Evolutionary conservation across 441 rosid species (phyloP), one percentile per base, ranked within the genome.

Genomic region (Populus tomentosa): DNA sequence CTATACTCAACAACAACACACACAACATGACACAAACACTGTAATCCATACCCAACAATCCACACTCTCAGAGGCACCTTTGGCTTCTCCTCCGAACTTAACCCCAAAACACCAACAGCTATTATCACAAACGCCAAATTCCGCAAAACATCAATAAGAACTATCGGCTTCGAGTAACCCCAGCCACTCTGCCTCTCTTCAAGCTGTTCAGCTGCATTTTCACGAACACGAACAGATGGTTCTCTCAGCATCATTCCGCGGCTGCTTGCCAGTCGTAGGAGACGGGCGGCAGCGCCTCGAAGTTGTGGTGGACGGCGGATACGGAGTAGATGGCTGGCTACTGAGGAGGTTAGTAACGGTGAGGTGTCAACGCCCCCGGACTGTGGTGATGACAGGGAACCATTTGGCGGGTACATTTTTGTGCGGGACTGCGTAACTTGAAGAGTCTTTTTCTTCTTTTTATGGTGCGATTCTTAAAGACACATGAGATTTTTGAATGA

Each of bases 141-240:
- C 99, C 97, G 94, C 8, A 95, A 46, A 42, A 92, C 84, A 69
- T 94, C 98, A 7, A 95, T 92, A 72, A 92, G 81, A 71, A 94
- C 91, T 65, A 94, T 90, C n/a, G 98, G 98, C 87, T 88, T 92
- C 53, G 99, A 95, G 81, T 95, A 95, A 21, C 97, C 93, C 98
- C 99, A 95, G 82, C 90, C 96, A 71, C 88, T 90, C 81, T 94
- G 98, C 26, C 97, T 87, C 88, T 91, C 97, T 83, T 95, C 97
- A 24, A 95, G 85, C 84, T 95, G 97, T 87, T 94, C 99, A 4
- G 97, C 97, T 0, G 98, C 98, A 9, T 94, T 77, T 85, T 95
- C 98, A 21, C 97, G 88, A 6, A 95, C 98, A 59, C 91, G 76
- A 82, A 90, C 87, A 68, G 98, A 95, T 10, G 95, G 94, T 82